Evolutionary conservation across 2,329 filamentous ascomycete genomes (phyloP).

Genomic region (Microthyrium microscopicum): DNA sequence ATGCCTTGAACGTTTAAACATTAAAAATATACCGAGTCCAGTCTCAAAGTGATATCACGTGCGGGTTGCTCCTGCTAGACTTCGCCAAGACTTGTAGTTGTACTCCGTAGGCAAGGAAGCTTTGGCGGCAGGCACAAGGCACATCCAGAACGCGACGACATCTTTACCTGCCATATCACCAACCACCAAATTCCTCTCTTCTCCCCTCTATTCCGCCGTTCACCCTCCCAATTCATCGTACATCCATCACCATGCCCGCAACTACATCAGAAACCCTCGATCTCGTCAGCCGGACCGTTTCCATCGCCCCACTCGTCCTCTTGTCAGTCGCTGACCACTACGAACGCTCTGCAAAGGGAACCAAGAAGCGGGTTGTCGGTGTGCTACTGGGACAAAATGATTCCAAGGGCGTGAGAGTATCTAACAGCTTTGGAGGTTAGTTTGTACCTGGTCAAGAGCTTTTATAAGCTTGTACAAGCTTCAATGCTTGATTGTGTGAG

Average conservation of each 20-base stretch:
- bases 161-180: constrained; percentile 5
- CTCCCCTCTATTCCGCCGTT: too few relatives aligned
- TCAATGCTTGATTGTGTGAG: neutral
- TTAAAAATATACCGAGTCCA: too few relatives aligned
- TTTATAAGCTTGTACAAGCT: too few relatives aligned
- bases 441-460: constrained; percentile 9
- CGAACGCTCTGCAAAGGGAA: constrained; percentile 81
- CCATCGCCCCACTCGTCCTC: constrained; percentile 91
- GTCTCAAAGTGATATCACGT: too few relatives aligned
- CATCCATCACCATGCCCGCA: constrained; percentile 53
- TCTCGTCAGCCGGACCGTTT: constrained; percentile 86
- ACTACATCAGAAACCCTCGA: constrained; percentile 94
- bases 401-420: constrained; percentile 88
- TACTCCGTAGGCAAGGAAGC: too few relatives aligned
- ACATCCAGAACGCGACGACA: too few relatives aligned
- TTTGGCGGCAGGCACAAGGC: too few relatives aligned
- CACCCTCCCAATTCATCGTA: neutral
- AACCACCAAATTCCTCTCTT: neutral
- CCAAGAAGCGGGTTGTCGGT: constrained; percentile 77
- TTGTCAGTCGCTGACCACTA: constrained; percentile 98
- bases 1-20: too few relatives aligned
- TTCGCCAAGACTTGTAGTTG: too few relatives aligned
- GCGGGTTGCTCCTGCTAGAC: too few relatives aligned
- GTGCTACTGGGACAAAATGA: constrained; percentile 91
- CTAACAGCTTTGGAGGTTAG: constrained; percentile 95